Evolutionary conservation across 2,329 filamentous ascomycete species (phyloP), one percentile per base, ranked within the genome.

Genomic region (Amphichorda felina): DNA sequence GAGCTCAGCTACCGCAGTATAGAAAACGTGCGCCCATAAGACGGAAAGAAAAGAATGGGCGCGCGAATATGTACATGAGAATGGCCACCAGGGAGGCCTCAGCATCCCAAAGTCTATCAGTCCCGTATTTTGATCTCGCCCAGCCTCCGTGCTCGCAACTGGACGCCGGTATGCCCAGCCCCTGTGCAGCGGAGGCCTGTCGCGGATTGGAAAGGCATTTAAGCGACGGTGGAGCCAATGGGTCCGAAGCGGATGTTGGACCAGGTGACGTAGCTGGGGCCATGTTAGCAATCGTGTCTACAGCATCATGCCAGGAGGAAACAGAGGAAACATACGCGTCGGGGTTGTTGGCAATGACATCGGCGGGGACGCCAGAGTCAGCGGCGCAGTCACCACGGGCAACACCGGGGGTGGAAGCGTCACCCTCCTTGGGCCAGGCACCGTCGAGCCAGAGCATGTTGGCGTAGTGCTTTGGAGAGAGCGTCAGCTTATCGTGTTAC

Each of bases 391-490:
- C 36, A 22, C 50, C 48, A 10, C 50, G 45, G 34, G 37, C 45
- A 19, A 40, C 41, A 16, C 50, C 49, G 17, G 47, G 46, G 38
- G 27, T 29, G 37, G 44, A 44, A 17, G 34, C 34, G 30, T 40
- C 38, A 42, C 47, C 45, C 38, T 46, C 48, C 13, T 40, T 43
- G 19, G 75, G 75, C 60, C 69, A 78, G 49, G 57, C 64, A 41
- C 66, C 68, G 60, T 82, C 77, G 44, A 83, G 69, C 79, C 78
- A 82, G 45, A 78, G 67, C 75, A 82, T 82, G 57, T 76, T 66
- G 47, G 69, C 59, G 37, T 66, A 57, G 53, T 79, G 68, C 43
- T 44, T 19, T 34, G 30, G 10, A 31, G 24, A 18, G 5, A 3
- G 8, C 18, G 32, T 38, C 30, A 40, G 33, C 37, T n/a, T 26